A percentile compares a stretch with the other conserved stretches of the same genome.
phyloP scores from a whole-genome alignment of 805 yeast genomes.

The Candida ficus region DNA sequence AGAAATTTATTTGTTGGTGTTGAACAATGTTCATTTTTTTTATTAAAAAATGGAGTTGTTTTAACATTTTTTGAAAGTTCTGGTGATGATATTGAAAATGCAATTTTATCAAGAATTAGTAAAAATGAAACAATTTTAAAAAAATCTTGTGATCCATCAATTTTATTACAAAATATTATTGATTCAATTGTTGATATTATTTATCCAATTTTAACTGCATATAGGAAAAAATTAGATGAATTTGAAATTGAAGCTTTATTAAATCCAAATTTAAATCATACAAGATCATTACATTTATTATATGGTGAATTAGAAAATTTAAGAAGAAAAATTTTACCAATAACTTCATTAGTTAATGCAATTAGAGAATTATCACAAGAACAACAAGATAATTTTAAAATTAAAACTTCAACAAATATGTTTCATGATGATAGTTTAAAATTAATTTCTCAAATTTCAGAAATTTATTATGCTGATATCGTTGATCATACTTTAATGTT shows the following conservation, averaged over 20 bases:
- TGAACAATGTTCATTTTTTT: slow-evolving; percentile 51
- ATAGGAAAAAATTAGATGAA: slow-evolving; percentile 41
- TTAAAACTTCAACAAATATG: background rate
- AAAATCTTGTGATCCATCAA: slow-evolving; percentile 46
- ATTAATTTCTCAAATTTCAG: slow-evolving; percentile 38
- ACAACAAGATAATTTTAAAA: background rate
- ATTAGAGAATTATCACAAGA: slow-evolving; percentile 34
- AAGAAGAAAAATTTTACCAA: slow-evolving; percentile 42
- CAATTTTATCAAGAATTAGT: slow-evolving; percentile 43
- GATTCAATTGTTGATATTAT: slow-evolving; percentile 51
- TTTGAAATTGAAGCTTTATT: slow-evolving; percentile 47
- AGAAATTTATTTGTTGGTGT: slow-evolving; percentile 42
- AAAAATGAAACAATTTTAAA: slow-evolving; percentile 43
- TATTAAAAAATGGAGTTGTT: slow-evolving; percentile 40
- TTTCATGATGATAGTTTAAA: slow-evolving; percentile 3
- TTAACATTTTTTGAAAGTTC: slow-evolving; percentile 55
- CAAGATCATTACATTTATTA: slow-evolving; percentile 49
- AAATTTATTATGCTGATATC: slow-evolving; percentile 48
- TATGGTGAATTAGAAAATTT: slow-evolving; percentile 46
- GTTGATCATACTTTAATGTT: slow-evolving; percentile 49
- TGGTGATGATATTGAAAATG: slow-evolving; percentile 47
- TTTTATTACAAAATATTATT: slow-evolving; percentile 47
- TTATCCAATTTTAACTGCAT: slow-evolving; percentile 49
- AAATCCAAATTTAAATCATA: slow-evolving; percentile 45
- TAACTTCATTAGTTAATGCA: slow-evolving; percentile 41